phyloP scores from a whole-genome alignment of 2,329 filamentous ascomycete genomes.

The Coleophoma cylindrospora region DNA sequence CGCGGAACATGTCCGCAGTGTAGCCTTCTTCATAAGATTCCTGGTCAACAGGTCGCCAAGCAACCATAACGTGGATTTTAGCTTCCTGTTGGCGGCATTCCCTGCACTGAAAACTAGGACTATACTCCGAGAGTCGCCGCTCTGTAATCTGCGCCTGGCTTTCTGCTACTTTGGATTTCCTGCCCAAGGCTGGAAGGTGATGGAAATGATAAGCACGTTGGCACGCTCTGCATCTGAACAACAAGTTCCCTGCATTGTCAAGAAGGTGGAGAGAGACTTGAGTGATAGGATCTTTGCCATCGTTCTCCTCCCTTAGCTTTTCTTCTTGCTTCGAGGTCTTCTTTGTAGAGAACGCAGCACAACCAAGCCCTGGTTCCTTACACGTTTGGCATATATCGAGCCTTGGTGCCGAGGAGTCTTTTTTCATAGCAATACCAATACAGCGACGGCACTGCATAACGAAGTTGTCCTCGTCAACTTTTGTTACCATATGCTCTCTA shows the following conservation, averaged over 20 bases:
- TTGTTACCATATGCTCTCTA: conserved; percentile 87
- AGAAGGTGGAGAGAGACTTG: conserved; percentile 56
- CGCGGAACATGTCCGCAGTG: conserved; percentile 49
- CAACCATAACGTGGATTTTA: conserved; percentile 75
- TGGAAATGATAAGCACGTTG: conserved; percentile 78
- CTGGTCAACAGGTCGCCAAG: conserved; percentile 72
- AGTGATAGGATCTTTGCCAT: conserved; percentile 71
- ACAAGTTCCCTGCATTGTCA: conserved; percentile 69
- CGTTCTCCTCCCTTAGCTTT: conserved; percentile 72
- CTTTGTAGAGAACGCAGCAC: conserved; percentile 66
- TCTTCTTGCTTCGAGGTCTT: conserved; percentile 79
- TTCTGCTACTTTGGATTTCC: conserved; percentile 28
- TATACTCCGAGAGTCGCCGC: conserved; percentile 68
- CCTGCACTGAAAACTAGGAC: conserved; percentile 70
- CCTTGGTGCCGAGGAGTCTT: conserved; percentile 64
- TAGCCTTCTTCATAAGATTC: conserved; percentile 48
- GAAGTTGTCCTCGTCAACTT: conserved; percentile 70
- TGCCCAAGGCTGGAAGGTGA: conserved; percentile 57
- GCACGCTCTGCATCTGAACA: conserved; percentile 80
- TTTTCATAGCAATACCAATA: conserved; percentile 62
- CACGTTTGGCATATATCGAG: conserved; percentile 71
- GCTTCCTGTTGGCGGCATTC: conserved; percentile 62
- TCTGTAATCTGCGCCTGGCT: conserved; percentile 46
- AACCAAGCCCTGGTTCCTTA: conserved; percentile 59
- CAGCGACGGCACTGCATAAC: conserved; percentile 89